Conservation (phyloP, 192 early-diverging fungal species). For the Backusella australiensis region DNA sequence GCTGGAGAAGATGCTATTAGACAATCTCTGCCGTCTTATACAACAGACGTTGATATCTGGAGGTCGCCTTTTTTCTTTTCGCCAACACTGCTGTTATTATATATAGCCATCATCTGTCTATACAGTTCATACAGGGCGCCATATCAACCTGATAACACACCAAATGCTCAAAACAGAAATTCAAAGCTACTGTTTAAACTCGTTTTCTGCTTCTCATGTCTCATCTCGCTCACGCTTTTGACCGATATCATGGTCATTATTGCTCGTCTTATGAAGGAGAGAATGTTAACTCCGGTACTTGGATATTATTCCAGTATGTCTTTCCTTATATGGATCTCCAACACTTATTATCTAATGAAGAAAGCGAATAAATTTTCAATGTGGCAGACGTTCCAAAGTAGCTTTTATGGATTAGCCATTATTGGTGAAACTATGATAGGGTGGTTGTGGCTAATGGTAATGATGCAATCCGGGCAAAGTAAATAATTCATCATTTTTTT, state of each 20-base stretch:
- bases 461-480: constrained; percentile 23
- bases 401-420: constrained; percentile 45
- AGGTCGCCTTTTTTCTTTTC: constrained; percentile 23
- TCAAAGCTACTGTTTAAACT: constrained; percentile 18
- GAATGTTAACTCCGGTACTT: constrained; percentile 38
- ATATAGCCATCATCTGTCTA: constrained; percentile 11
- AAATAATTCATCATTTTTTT: neutral
- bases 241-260: constrained; percentile 30
- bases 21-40: constrained; percentile 16
- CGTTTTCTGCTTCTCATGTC: constrained; percentile 27
- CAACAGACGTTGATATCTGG: constrained; percentile 17
- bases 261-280: constrained; percentile 33
- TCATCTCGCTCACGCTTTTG: constrained; percentile 34
- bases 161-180: neutral
- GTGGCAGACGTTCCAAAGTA: constrained; percentile 47
- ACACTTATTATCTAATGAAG: constrained; percentile 29
- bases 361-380: constrained; percentile 35
- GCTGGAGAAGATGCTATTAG: neutral
- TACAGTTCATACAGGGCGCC: constrained; percentile 6
- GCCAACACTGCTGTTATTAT: constrained; percentile 9
- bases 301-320: constrained; percentile 40
- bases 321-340: constrained; percentile 33
- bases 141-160: neutral
- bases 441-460: constrained; percentile 36
- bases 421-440: constrained; percentile 43